Base-by-base conservation (phyloP, 148 eudicot genomes). In the Pharnaceum exiguum region DNA sequence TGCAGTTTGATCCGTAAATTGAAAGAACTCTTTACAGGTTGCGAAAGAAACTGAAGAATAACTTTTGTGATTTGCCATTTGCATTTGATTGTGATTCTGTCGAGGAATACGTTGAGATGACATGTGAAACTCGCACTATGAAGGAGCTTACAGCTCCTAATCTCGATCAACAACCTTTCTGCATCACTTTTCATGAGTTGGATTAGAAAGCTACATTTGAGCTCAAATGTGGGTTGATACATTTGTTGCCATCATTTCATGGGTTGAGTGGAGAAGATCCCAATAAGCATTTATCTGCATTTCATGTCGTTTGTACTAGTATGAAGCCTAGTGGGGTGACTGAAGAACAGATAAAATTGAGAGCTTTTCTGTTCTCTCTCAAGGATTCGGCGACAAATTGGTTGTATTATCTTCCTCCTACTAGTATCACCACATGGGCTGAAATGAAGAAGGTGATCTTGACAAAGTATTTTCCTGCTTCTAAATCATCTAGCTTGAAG, bases 351-450 rank as follows among this genome's bases (percentile, higher is more conserved):
- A 32, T 60, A 28, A 46, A 32, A 46, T 46, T 60, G 33, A 28
- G 37, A 15, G 54, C 65, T 4, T 46, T 60, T 33, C 26, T 19
- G 12, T 60, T 60, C 33, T 60, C 65, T 31, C 22, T 60, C 2
- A 22, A 31, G 3, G 54, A 60, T 46, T 31, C 7, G 22, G 65
- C 65, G 30, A 60, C 46, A n/a, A 43, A 60, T 46, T 60, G 55
- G 55, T 49, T 60, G 22, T 60, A 46, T 40, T 43, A 59, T 29
- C 28, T 59, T 28, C 63, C 38, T 10, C 18, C 39, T 2, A 26
- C 39, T 4, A 10, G 17, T 2, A 59, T 29, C 18, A 10, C 47
- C 29, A 59, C 51, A 26, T 59, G 51, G 63, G 45, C 16, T 10
- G 16, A 40, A n/a, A 25, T 11, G 45, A 44, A 30, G n/a, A 61